A percentile compares a stretch with the other conserved stretches of the same genome.
Conservation (phyloP, 2,329 filamentous ascomycete genomes). For the Sclerotiophoma versabilis region DNA sequence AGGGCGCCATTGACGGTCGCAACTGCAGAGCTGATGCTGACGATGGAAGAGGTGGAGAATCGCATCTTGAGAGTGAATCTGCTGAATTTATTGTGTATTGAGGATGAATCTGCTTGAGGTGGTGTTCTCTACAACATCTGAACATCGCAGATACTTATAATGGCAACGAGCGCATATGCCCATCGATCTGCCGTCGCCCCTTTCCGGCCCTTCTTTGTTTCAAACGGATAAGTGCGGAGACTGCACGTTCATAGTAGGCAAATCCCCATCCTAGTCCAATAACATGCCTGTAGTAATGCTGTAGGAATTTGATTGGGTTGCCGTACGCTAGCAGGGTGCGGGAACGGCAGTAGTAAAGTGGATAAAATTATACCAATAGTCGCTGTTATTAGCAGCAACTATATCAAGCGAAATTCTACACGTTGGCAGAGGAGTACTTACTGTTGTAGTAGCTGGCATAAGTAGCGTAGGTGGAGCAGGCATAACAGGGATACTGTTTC, state of each 20-base stretch:
- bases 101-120: background rate
- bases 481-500: no score
- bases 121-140: no score
- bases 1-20: slow-evolving; percentile 26
- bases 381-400: no score
- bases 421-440: no score
- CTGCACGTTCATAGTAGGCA: background rate
- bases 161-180: background rate
- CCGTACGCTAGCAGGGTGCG: no score
- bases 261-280: background rate
- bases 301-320: no score
- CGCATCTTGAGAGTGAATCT: slow-evolving; percentile 7
- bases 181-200: background rate
- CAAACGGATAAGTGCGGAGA: background rate
- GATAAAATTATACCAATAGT: no score
- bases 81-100: background rate
- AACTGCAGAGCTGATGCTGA: slow-evolving; percentile 4
- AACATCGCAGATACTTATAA: background rate
- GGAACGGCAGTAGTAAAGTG: no score
- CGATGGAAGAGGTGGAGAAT: slow-evolving; percentile 2
- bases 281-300: background rate
- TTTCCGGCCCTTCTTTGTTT: background rate
- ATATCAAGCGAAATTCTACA: no score
- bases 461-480: no score
- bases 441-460: no score